phyloP scores from a whole-genome alignment of 805 yeast genomes.

The Metschnikowia drakensbergensis region DNA sequence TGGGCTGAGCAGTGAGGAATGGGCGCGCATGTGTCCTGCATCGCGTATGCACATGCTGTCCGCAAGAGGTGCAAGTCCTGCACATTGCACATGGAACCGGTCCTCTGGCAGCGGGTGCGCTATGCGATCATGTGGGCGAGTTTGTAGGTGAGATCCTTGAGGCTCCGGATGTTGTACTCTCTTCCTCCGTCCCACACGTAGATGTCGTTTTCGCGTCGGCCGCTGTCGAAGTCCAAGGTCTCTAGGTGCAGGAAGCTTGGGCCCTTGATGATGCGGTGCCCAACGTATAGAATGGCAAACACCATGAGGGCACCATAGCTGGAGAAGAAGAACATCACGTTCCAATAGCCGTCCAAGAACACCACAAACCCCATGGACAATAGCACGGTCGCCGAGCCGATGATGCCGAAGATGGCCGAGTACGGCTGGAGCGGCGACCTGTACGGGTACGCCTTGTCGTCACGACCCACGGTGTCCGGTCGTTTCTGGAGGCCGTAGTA shows the following conservation, averaged over 20 bases:
- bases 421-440: constrained; percentile 69
- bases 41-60: background rate
- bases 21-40: background rate
- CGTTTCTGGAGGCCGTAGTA: constrained; percentile 57
- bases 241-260: constrained; percentile 66
- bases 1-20: too few relatives aligned
- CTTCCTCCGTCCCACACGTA: constrained; percentile 76
- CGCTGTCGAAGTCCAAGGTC: constrained; percentile 76
- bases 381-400: constrained; percentile 50
- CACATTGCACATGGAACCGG: too few relatives aligned
- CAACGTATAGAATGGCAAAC: constrained; percentile 47
- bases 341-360: constrained; percentile 57
- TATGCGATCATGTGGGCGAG: constrained; percentile 34
- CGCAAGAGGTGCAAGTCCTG: too few relatives aligned
- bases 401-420: constrained; percentile 57
- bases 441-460: constrained; percentile 64
- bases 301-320: constrained; percentile 60
- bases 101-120: too few relatives aligned
- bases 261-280: constrained; percentile 56
- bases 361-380: constrained; percentile 60
- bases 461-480: constrained; percentile 61
- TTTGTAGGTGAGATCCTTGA: constrained; percentile 33
- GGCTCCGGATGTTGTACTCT: constrained; percentile 33
- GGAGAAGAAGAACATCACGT: constrained; percentile 56
- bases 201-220: constrained; percentile 79